Conservation (phyloP, 129 eudicot genomes). For the Flaveria robusta region DNA sequence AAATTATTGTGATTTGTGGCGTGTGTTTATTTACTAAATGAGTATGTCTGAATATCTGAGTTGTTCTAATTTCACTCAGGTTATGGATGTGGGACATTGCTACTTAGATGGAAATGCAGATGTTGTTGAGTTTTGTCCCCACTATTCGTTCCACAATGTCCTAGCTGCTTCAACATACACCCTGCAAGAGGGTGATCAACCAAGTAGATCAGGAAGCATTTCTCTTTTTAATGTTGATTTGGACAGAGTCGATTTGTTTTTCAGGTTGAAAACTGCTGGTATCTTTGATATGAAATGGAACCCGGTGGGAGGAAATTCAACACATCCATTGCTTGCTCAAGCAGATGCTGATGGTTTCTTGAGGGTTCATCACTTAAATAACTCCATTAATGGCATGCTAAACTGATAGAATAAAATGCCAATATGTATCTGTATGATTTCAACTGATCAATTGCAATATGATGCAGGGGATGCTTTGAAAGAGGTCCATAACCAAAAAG, state of each 20-base stretch:
- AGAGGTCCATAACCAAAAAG: slow-evolving; percentile 42
- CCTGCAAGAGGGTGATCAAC: slow-evolving; percentile 74
- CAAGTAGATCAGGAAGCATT: slow-evolving; percentile 71
- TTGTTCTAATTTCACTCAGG: slow-evolving; percentile 19
- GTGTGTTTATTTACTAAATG: too few relatives aligned
- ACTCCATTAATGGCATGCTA: slow-evolving; percentile 26
- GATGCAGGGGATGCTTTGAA: slow-evolving; percentile 47
- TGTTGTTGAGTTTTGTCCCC: slow-evolving; percentile 88
- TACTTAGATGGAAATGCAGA: slow-evolving; percentile 79
- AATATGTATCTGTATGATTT: not conserved
- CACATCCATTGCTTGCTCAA: slow-evolving; percentile 56
- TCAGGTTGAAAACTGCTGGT: slow-evolving; percentile 67
- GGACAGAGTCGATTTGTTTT: slow-evolving; percentile 49
- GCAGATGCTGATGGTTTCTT: slow-evolving; percentile 74
- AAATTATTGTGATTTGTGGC: not conserved
- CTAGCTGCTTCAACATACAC: slow-evolving; percentile 89
- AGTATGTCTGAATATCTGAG: not conserved
- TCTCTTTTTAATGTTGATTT: slow-evolving; percentile 64
- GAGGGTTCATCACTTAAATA: slow-evolving; percentile 49
- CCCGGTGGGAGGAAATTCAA: slow-evolving; percentile 37
- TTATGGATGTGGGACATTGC: slow-evolving; percentile 71
- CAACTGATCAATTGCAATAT: not conserved
- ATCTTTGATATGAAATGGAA: slow-evolving; percentile 91
- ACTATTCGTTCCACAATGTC: slow-evolving; percentile 52
- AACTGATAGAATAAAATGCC: not conserved